A percentile compares a stretch with the other conserved stretches of the same genome.
Conservation (phyloP, 1,284 basidiomycete genomes). For the Marasmius sp. region DNA sequence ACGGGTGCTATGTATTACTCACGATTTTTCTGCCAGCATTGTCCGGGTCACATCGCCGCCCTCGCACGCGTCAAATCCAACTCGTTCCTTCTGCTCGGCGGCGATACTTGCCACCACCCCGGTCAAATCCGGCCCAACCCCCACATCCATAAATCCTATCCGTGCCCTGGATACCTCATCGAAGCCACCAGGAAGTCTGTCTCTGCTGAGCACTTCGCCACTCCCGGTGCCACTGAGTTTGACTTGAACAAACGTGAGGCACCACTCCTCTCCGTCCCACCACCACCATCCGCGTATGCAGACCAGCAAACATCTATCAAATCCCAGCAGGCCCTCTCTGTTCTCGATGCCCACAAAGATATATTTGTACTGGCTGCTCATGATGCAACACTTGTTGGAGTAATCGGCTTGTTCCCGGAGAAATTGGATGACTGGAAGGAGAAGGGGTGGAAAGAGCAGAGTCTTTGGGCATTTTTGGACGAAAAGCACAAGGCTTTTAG, state of each 20-base stretch:
- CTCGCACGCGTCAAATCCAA: slow-evolving; percentile 21
- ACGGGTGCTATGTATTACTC: not conserved
- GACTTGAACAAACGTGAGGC: slow-evolving; percentile 10
- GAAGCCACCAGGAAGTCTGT: slow-evolving; percentile 7
- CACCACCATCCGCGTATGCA: slow-evolving; percentile 3
- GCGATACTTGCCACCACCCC: slow-evolving; percentile 22
- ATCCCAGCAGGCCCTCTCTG: slow-evolving; percentile 4
- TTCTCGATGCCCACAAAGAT: slow-evolving; percentile 20
- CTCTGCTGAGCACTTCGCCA: slow-evolving; percentile 12
- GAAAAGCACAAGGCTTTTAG: slow-evolving; percentile 16
- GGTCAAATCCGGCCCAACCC: slow-evolving; percentile 22
- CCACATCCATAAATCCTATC: slow-evolving; percentile 9
- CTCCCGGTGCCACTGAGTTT: slow-evolving; percentile 3
- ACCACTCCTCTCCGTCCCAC: slow-evolving; percentile 12
- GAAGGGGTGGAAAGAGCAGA: slow-evolving; percentile 20
- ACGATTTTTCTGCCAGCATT: not conserved
- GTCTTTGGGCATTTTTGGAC: slow-evolving; percentile 20
- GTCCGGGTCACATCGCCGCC: slow-evolving; percentile 19
- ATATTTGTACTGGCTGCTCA: slow-evolving; percentile 21
- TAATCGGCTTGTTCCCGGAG: slow-evolving; percentile 16
- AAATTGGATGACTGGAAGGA: slow-evolving; percentile 20
- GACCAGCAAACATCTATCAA: slow-evolving; percentile 1
- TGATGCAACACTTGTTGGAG: slow-evolving; percentile 13
- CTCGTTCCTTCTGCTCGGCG: slow-evolving; percentile 22
- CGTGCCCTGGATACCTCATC: slow-evolving; percentile 17